phyloP scores from a whole-genome alignment of 2,329 filamentous ascomycete species.

The Colletotrichum aenigma region DNA sequence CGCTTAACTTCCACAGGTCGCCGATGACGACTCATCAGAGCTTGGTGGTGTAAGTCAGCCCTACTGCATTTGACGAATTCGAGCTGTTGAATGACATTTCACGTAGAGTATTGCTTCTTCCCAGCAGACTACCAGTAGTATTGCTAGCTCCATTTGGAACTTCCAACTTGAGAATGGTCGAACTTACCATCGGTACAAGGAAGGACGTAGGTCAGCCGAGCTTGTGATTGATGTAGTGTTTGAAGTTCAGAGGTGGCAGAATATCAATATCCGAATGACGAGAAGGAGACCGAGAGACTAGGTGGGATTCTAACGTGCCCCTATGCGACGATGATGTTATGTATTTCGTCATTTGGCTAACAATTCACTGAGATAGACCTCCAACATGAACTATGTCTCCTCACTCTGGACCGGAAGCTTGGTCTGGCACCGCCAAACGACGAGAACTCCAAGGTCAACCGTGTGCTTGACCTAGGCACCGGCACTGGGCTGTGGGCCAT shows the following conservation, averaged over 20 bases:
- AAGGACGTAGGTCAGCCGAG: not conserved
- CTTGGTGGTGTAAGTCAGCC: not conserved
- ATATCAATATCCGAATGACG: not conserved
- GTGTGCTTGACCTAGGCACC: conserved; percentile 49
- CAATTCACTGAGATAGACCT: conserved; percentile 19
- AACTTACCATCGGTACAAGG: not conserved
- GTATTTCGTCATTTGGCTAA: not conserved
- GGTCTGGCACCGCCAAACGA: conserved; percentile 21
- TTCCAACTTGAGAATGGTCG: not conserved
- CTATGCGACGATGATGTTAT: not conserved
- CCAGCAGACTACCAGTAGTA: not conserved
- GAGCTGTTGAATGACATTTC: not conserved
- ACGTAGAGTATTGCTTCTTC: not conserved
- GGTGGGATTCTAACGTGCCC: not conserved
- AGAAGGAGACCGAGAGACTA: not conserved
- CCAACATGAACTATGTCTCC: conserved; percentile 29
- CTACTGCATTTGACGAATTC: not conserved
- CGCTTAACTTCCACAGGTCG: not conserved
- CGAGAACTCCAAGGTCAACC: not conserved
- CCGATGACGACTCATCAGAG: not conserved
- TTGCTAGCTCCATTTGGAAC: not conserved
- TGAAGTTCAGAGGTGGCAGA: not conserved
- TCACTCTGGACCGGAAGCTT: conserved; percentile 27
- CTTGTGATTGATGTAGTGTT: not conserved
- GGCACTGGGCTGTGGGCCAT: conserved; percentile 51